phyloP scores from a whole-genome alignment of 2,329 filamentous ascomycete species.

The Aspergillus ibericus region DNA sequence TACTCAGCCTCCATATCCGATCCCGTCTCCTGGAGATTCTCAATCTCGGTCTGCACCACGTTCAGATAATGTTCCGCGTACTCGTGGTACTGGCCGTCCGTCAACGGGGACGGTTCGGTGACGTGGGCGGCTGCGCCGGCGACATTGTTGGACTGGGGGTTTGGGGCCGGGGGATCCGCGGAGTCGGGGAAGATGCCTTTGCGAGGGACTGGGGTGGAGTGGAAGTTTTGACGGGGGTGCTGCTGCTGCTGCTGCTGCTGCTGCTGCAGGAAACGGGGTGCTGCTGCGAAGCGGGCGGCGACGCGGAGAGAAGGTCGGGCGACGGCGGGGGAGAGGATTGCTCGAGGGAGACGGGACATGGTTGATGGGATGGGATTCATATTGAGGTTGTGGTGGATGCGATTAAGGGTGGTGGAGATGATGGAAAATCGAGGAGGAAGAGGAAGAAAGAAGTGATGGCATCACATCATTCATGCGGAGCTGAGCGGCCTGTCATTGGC shows the following conservation, averaged over 20 bases:
- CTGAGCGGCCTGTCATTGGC: background rate
- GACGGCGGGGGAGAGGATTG: constrained; percentile 29
- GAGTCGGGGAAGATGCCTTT: constrained; percentile 63
- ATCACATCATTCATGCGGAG: constrained; percentile 13
- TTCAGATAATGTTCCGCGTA: constrained; percentile 75
- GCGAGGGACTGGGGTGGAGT: constrained; percentile 32
- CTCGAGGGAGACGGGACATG: constrained; percentile 46
- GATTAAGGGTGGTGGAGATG: background rate
- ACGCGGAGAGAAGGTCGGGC: constrained; percentile 23
- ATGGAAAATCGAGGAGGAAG: background rate
- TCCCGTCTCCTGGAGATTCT: constrained; percentile 72
- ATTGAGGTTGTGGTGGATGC: background rate
- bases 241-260: constrained; percentile 12
- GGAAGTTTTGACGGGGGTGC: constrained; percentile 31
- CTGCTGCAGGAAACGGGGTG: constrained; percentile 15
- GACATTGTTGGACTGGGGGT: constrained; percentile 41
- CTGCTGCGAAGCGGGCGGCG: constrained; percentile 14
- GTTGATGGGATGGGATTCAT: constrained; percentile 1
- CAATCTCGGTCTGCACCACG: constrained; percentile 59
- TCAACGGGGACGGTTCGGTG: constrained; percentile 63
- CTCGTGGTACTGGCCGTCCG: constrained; percentile 71
- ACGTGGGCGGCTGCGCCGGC: constrained; percentile 43
- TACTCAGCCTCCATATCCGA: constrained; percentile 83
- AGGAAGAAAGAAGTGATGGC: constrained; percentile 11
- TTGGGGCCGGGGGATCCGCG: constrained; percentile 51